Evolutionary conservation across 2,329 filamentous ascomycete species (phyloP).

Genomic region (Fusarium clavum): DNA sequence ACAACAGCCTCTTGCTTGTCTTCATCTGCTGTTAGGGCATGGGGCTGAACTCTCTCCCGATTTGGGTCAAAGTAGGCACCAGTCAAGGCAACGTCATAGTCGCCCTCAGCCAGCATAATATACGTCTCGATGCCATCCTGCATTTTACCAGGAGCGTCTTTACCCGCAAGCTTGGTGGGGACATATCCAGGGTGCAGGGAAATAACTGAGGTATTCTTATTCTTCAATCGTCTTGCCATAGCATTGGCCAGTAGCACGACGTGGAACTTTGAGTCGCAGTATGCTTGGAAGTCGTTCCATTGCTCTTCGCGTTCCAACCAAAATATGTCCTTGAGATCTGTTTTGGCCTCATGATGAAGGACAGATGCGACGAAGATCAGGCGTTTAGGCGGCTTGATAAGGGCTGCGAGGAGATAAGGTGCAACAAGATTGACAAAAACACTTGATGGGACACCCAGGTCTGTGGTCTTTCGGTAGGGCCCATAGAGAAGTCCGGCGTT

Average conservation of each 20-base stretch:
- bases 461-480: constrained; percentile 26
- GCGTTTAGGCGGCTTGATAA: constrained; percentile 35
- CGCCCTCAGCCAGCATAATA: constrained; percentile 36
- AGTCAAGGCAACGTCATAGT: constrained; percentile 32
- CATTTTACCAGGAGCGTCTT: constrained; percentile 25
- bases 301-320: constrained; percentile 34
- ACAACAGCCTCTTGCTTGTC: constrained; percentile 34
- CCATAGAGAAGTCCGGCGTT: constrained; percentile 40
- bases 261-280: constrained; percentile 40
- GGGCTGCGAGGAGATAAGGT: constrained; percentile 38
- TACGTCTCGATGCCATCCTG: constrained; percentile 39
- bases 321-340: constrained; percentile 35
- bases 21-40: constrained; percentile 16
- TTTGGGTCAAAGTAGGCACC: constrained; percentile 39
- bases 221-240: constrained; percentile 25
- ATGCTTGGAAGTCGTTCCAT: constrained; percentile 34
- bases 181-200: constrained; percentile 41
- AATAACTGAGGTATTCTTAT: constrained; percentile 28
- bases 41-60: constrained; percentile 24
- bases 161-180: constrained; percentile 36
- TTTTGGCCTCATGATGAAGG: constrained; percentile 32
- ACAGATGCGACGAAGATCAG: constrained; percentile 35
- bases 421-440: constrained; percentile 40
- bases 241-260: constrained; percentile 37
- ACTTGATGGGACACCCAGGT: constrained; percentile 32